phyloP scores from a whole-genome alignment of 2,329 filamentous ascomycete genomes.

The Orbilia ellipsospora region DNA sequence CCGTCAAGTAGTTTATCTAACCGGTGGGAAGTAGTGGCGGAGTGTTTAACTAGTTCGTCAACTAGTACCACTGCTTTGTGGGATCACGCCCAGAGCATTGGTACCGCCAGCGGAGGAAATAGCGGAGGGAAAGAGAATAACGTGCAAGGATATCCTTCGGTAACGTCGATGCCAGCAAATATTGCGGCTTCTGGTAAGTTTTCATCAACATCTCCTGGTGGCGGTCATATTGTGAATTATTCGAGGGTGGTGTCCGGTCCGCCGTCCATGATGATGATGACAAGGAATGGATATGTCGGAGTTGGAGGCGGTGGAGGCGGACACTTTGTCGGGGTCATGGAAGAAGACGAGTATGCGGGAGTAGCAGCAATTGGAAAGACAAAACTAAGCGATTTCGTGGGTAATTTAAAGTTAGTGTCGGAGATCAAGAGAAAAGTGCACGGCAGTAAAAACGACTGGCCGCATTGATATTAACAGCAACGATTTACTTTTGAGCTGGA shows the following conservation, averaged over 20 bases:
- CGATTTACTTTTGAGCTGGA: neutral
- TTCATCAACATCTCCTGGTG: constrained; percentile 44
- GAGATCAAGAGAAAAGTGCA: constrained; percentile 58
- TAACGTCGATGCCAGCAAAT: constrained; percentile 1
- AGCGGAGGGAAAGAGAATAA: constrained; percentile 7
- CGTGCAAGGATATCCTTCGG: constrained; percentile 2
- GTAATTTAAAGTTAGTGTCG: constrained; percentile 20
- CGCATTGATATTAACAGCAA: neutral
- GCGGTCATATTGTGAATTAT: constrained; percentile 38
- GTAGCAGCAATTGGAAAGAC: constrained; percentile 52
- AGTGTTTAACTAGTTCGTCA: constrained; percentile 61
- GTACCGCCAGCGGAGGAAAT: neutral
- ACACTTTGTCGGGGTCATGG: constrained; percentile 21
- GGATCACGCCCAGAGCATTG: constrained; percentile 16
- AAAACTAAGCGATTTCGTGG: constrained; percentile 57
- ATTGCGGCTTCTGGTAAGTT: constrained; percentile 10
- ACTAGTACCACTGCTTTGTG: constrained; percentile 22
- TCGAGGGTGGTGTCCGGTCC: constrained; percentile 39
- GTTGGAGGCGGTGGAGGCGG: constrained; percentile 12
- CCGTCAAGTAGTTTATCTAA: constrained; percentile 66
- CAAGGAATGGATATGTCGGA: neutral
- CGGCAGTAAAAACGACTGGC: constrained; percentile 10
- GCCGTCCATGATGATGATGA: constrained; percentile 20
- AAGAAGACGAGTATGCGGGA: constrained; percentile 28
- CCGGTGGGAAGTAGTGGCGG: constrained; percentile 68